Evolutionary conservation across 139 green algal species (phyloP).

Genomic region (Tetraselmis striata): DNA sequence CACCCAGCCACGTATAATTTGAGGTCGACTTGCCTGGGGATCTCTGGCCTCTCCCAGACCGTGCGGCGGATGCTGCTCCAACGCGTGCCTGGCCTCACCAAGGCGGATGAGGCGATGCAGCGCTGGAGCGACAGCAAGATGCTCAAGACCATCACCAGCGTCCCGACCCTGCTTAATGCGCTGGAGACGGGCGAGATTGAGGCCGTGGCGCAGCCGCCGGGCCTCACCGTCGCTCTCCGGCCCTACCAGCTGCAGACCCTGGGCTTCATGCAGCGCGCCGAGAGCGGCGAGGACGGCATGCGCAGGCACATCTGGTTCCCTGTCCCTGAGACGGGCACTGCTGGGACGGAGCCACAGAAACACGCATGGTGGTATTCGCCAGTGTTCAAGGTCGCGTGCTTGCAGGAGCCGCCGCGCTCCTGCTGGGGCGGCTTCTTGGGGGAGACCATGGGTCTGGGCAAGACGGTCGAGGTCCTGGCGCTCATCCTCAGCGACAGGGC

Average conservation of each 20-base stretch:
- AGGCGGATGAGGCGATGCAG: background rate
- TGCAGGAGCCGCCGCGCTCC: constrained; percentile 25
- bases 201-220: constrained; percentile 34
- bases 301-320: constrained; percentile 20
- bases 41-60: background rate
- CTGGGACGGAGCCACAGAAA: background rate
- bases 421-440: constrained; percentile 43
- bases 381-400: constrained; percentile 22
- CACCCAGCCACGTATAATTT: background rate
- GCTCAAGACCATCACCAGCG: background rate
- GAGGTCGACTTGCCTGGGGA: background rate
- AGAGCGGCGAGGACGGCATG: constrained; percentile 28
- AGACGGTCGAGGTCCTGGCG: constrained; percentile 59
- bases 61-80: background rate
- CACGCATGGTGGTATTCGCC: constrained; percentile 29
- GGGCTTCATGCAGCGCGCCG: constrained; percentile 56
- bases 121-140: background rate
- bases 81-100: background rate
- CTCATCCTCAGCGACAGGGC: constrained; percentile 52
- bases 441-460: constrained; percentile 62
- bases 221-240: constrained; percentile 42
- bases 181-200: constrained; percentile 30
- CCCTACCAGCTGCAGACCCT: constrained; percentile 68
- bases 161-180: constrained; percentile 21
- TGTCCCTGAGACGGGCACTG: constrained; percentile 3